These are phyloP conservation scores for Barnettozyma pratensis DNA, from an alignment of 805 yeast genomes.

Conservation along the genomic window DNA sequence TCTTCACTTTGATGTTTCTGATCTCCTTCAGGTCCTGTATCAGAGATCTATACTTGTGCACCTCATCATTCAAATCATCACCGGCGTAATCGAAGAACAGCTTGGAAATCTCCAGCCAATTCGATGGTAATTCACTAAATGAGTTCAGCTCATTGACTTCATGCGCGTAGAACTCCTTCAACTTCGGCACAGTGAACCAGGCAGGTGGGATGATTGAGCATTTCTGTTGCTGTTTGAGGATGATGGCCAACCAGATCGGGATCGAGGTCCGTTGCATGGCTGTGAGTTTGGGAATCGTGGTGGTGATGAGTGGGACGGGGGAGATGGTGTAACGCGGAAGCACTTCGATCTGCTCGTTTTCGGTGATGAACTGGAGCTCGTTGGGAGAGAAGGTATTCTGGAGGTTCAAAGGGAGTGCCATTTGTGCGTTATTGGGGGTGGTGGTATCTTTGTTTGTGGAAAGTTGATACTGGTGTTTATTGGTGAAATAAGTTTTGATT, in stretches of 20 bases:
- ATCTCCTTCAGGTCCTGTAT: slow-evolving; percentile 84
- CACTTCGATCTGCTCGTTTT: slow-evolving; percentile 66
- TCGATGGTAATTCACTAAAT: slow-evolving; percentile 75
- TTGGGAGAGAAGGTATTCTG: slow-evolving; percentile 60
- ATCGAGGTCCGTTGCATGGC: slow-evolving; percentile 67
- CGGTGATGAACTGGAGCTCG: slow-evolving; percentile 82
- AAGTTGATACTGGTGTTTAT: neutral
- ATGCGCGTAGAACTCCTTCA: slow-evolving; percentile 57
- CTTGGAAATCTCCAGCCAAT: slow-evolving; percentile 82
- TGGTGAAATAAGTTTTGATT: no score
- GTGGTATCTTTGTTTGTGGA: neutral
- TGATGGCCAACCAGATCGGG: slow-evolving; percentile 84
- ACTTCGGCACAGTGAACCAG: slow-evolving; percentile 61
- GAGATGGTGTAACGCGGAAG: slow-evolving; percentile 76
- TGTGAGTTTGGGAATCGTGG: slow-evolving; percentile 50
- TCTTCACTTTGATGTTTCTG: slow-evolving; percentile 71
- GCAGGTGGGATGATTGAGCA: slow-evolving; percentile 82
- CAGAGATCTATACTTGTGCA: slow-evolving; percentile 61
- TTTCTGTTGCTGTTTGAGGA: slow-evolving; percentile 77
- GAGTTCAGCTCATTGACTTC: slow-evolving; percentile 54
- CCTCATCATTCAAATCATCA: slow-evolving; percentile 74
- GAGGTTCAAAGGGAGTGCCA: slow-evolving; percentile 24
- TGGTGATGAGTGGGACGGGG: slow-evolving; percentile 58
- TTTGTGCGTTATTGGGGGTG: neutral
- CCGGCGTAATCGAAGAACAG: slow-evolving; percentile 60